These are phyloP conservation scores for Cryptococcus sp. DNA, from an alignment of 1,284 basidiomycete genomes.

Conservation along the genomic window DNA sequence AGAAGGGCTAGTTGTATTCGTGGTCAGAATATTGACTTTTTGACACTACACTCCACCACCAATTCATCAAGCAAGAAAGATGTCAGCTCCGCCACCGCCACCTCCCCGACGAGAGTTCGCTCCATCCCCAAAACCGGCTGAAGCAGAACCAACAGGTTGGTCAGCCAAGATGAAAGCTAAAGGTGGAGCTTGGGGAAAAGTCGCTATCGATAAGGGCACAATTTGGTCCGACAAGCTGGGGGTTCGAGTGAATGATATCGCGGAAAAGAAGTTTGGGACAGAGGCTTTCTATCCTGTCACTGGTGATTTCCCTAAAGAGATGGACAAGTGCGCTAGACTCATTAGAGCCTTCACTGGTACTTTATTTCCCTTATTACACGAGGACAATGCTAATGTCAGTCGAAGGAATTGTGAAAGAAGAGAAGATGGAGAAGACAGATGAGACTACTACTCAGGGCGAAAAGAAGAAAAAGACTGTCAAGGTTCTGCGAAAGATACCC, in stretches of 20 bases:
- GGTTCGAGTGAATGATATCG: conserved; percentile 38
- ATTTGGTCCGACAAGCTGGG: conserved; percentile 42
- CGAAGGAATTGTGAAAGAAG: conserved; percentile 35
- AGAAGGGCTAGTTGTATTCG: too few species aligned
- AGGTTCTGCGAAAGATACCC: conserved; percentile 54
- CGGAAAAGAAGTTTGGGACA: conserved; percentile 47
- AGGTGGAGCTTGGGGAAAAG: conserved; percentile 34
- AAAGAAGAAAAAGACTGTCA: conserved; percentile 43
- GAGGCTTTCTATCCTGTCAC: conserved; percentile 55
- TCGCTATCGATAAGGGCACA: conserved; percentile 37
- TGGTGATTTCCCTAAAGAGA: conserved; percentile 52
- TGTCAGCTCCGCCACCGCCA: conserved; percentile 12
- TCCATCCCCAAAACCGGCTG: conserved; percentile 7
- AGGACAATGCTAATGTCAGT: conserved; percentile 19
- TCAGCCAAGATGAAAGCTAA: conserved; percentile 32
- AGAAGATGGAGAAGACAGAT: conserved; percentile 21
- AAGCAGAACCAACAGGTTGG: conserved; percentile 21
- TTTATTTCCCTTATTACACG: conserved; percentile 8
- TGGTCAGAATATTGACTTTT: too few species aligned
- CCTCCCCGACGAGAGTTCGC: conserved; percentile 12
- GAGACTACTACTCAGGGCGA: conserved; percentile 14
- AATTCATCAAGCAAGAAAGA: background rate
- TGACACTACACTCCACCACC: background rate
- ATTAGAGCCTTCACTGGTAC: conserved; percentile 49
- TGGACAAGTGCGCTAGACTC: conserved; percentile 54